Evolutionary conservation across 345 rosid genomes (phyloP).

Genomic region (Murraya koenigii): DNA sequence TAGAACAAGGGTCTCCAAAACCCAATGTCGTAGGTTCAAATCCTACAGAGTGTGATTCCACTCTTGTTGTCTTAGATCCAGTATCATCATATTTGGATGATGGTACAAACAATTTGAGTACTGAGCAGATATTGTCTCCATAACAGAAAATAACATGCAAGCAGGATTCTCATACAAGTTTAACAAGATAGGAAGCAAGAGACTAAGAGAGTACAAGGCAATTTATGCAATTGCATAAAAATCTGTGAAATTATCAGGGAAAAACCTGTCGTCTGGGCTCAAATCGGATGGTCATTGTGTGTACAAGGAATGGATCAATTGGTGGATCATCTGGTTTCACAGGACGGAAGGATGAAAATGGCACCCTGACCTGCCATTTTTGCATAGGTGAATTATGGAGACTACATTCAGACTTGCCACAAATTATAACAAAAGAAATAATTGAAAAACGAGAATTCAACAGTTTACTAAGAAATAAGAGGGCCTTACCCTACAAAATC

Average conservation of each 20-base stretch:
- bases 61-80: no score
- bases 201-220: background rate
- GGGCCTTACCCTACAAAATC: constrained; percentile 79
- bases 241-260: background rate
- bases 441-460: background rate
- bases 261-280: constrained; percentile 95
- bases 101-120: background rate
- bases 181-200: background rate
- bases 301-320: constrained; percentile 90
- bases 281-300: constrained; percentile 88
- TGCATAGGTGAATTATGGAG: constrained; percentile 3
- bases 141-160: background rate
- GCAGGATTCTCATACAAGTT: background rate
- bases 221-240: background rate
- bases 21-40: no score
- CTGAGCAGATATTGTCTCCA: background rate
- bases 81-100: background rate
- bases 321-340: constrained; percentile 96
- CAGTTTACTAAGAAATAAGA: constrained; percentile 1
- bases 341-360: constrained; percentile 91
- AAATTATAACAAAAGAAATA: background rate
- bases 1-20: no score
- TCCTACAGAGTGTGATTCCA: no score
- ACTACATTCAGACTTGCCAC: constrained; percentile 7
- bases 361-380: constrained; percentile 79